Evolutionary conservation across 176 grass and related monocot species (phyloP).

Genomic region (Carex scoparia): DNA sequence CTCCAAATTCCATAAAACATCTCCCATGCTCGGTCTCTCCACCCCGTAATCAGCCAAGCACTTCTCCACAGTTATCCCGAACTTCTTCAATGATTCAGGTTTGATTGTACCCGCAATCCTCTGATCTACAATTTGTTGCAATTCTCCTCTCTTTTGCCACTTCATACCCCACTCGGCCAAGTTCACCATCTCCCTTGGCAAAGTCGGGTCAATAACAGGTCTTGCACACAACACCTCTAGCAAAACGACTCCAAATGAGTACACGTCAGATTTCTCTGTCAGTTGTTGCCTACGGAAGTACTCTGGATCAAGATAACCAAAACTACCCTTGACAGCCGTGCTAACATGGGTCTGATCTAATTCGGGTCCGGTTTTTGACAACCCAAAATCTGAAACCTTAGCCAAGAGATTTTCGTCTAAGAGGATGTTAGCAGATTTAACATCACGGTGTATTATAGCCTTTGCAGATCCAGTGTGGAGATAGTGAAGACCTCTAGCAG

Average conservation of each 20-base stretch:
- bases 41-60: conserved; percentile 82
- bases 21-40: conserved; percentile 78
- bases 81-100: conserved; percentile 82
- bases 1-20: conserved; percentile 91
- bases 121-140: conserved; percentile 75
- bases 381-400: conserved; percentile 81
- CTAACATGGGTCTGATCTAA: conserved; percentile 96
- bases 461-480: conserved; percentile 86
- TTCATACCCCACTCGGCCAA: conserved; percentile 95
- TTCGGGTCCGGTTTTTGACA: conserved; percentile 86
- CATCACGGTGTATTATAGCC: conserved; percentile 94
- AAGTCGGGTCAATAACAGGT: conserved; percentile 83
- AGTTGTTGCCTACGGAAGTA: conserved; percentile 81
- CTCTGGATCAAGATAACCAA: conserved; percentile 97
- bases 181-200: conserved; percentile 81
- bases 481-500: conserved; percentile 87
- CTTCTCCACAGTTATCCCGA: conserved; percentile 80
- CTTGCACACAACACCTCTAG: conserved; percentile 87
- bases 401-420: conserved; percentile 90
- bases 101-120: conserved; percentile 53
- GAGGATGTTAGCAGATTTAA: conserved; percentile 95
- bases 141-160: conserved; percentile 78
- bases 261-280: conserved; percentile 94
- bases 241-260: conserved; percentile 92
- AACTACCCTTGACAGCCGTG: conserved; percentile 96